phyloP scores from a whole-genome alignment of 192 early-diverging fungal genomes.

The Backusella morwellensis region DNA sequence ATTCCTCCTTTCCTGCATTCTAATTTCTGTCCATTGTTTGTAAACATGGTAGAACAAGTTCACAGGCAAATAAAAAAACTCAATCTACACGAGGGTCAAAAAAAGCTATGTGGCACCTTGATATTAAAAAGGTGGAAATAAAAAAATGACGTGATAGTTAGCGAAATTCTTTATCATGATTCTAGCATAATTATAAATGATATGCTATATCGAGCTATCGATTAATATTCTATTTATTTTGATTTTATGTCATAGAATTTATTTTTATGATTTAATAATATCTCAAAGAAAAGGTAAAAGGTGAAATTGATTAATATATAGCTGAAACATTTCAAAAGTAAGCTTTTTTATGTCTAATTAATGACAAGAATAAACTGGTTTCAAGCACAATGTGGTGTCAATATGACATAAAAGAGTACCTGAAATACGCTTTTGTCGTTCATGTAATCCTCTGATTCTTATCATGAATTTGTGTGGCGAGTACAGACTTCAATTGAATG shows the following conservation, averaged over 20 bases:
- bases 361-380: neutral
- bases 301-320: neutral
- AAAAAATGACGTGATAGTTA: constrained; percentile 5
- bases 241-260: neutral
- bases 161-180: neutral
- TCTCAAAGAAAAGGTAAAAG: neutral
- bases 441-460: neutral
- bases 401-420: neutral
- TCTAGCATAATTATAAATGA: neutral
- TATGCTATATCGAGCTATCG: neutral
- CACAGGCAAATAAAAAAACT: neutral
- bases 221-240: neutral
- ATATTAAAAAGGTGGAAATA: neutral
- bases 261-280: neutral
- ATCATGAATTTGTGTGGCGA: neutral
- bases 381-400: neutral
- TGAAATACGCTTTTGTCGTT: neutral
- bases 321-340: neutral
- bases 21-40: neutral
- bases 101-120: neutral
- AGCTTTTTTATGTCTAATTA: neutral
- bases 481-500: neutral
- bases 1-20: neutral
- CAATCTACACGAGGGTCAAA: neutral
- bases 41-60: neutral